Base-by-base conservation (phyloP, 192 early-diverging fungal genomes). In the Backusella luteola region DNA sequence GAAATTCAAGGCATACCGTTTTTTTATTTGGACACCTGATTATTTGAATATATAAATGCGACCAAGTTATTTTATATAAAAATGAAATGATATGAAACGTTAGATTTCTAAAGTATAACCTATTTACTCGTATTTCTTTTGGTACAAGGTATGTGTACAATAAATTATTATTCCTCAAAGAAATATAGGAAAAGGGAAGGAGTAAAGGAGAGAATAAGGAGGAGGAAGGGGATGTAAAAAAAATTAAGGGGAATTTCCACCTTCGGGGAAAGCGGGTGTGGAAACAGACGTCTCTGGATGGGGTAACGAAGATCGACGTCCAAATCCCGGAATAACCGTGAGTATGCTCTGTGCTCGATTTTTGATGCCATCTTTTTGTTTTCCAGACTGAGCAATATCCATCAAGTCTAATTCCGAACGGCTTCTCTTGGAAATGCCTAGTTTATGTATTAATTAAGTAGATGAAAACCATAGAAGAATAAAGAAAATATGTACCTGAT, bases 321-420 rank as follows among this genome's bases (percentile, higher is more conserved):
- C 76, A 41, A 71, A 73, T 21, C 76, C 21, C 34, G 72, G 63
- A 68, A 79, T 70, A n/a, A 52, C 42, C 41, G 74, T 80, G 4
- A 80, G 34, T 34, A 80, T 59, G 53, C 41, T 76, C 8, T 80
- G 79, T 0, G 73, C 74, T 15, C 79, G 79, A 34, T 76, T 42
- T 36, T 76, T 80, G 74, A 80, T 53, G 6, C 74, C 72, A 38
- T 26, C 39, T 32, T 44, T 46, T 19, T 34, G 67, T 71, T 46
- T 44, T 15, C 34, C 36, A 5, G 41, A 23, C 21, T 44, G 11
- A 32, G 77, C 44, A 56, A 71, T 52, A 34, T 69, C 49, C 0
- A 69, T 41, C 39, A 79, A 49, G 67, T 79, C 77, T 12, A 56
- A 67, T 15, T 79, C 77, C 44, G 77, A 79, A 14, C n/a, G 67